Base-by-base conservation (phyloP, 1,284 basidiomycete species). In the Ganoderma leucocontextum region DNA sequence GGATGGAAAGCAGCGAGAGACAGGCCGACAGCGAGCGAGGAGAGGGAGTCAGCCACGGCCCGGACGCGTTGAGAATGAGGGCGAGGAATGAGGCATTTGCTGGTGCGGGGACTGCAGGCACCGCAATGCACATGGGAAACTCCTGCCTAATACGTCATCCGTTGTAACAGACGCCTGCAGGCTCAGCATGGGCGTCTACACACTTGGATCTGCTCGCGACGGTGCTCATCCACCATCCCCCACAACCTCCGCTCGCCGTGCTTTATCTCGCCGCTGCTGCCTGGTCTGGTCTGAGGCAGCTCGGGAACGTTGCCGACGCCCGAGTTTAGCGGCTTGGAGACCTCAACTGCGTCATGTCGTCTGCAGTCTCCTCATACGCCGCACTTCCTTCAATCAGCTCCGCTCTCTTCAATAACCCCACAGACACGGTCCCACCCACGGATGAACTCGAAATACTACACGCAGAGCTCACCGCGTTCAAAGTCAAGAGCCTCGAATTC, bases 401-500 rank as follows among this genome's bases (percentile, higher is more conserved):
- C 55, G 75, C 82, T 66, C 80, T 93, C 64, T 80, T 91, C 76
- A 89, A 86, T 80, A 86, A 82, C 73, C 84, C 84, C 5, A 83
- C 89, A 65, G 90, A 92, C 63, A 79, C 85, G 15, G 83, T 95
- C 17, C 94, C 94, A 3, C 82, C 86, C 13, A 86, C 89, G 29
- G 88, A 91, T 66, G 93, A 95, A 60, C 88, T 95, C 62, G 89
- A 93, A 69, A 74, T 79, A 36, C 85, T 95, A 15, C 86, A 89
- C 36, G 75, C 82, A 33, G 89, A 93, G 75, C 85, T 96, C 59
- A 81, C 80, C 69, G 74, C 83, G 57, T 81, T 91, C 68, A 86
- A 85, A 73, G 81, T 86, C 70, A 83, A 82, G 74, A 84, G 86
- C 4, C 74, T 88, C 52, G 89, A 89, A 72, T 84, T 90, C 70